These are phyloP conservation scores for Mycena metata DNA, from an alignment of 768 basidiomycete genomes.

Conservation along the genomic window DNA sequence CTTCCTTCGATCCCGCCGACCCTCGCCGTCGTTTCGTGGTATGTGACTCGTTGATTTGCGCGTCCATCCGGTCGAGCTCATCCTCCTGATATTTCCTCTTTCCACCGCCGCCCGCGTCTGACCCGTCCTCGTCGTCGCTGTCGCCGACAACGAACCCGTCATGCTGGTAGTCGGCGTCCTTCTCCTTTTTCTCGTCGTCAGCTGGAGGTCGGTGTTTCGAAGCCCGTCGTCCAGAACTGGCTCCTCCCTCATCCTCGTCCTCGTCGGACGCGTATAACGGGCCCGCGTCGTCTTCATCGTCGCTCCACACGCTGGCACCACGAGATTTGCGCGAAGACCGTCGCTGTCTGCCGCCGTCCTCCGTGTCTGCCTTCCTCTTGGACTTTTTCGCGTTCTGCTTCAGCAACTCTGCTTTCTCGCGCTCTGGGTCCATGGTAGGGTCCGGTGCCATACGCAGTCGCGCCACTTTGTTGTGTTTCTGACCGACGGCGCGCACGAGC, in stretches of 20 bases:
- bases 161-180: constrained; percentile 80
- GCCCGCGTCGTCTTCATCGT: constrained; percentile 73
- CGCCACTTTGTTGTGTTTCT: constrained; percentile 86
- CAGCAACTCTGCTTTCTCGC: constrained; percentile 76
- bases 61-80: constrained; percentile 77
- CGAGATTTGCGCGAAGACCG: constrained; percentile 56
- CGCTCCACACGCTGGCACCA: constrained; percentile 66
- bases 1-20: constrained; percentile 48
- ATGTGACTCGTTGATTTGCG: constrained; percentile 70
- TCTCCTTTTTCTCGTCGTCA: constrained; percentile 62
- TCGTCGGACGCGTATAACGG: constrained; percentile 69
- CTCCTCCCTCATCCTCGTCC: constrained; percentile 62
- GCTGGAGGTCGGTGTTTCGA: constrained; percentile 59
- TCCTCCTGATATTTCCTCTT: constrained; percentile 54
- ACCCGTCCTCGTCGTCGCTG: constrained; percentile 74
- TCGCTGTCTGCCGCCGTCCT: constrained; percentile 64
- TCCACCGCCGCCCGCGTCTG: constrained; percentile 56
- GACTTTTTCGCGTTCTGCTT: constrained; percentile 76
- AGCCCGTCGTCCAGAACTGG: constrained; percentile 53
- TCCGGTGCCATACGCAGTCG: constrained; percentile 86
- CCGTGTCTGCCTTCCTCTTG: constrained; percentile 67
- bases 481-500: constrained; percentile 88
- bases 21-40: constrained; percentile 60
- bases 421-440: constrained; percentile 81
- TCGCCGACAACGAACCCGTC: constrained; percentile 91